These are phyloP conservation scores for Yamadazyma sp. DNA, from an alignment of 805 yeast species.

Conservation along the genomic window DNA sequence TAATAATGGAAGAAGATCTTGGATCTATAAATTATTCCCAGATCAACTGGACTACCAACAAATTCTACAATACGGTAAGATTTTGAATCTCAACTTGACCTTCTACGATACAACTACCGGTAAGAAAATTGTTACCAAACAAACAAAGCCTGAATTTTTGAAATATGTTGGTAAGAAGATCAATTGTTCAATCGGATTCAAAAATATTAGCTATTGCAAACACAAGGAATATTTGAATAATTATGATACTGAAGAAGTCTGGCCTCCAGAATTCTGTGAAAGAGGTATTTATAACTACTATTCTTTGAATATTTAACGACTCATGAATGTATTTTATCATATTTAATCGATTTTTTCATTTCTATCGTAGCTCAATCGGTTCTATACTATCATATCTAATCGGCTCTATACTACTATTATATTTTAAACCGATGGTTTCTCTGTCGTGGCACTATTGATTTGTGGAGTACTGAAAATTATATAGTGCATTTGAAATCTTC, in stretches of 20 bases:
- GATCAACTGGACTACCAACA: slow-evolving; percentile 30
- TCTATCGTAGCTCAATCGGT: no score
- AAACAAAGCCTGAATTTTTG: slow-evolving; percentile 46
- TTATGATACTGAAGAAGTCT: slow-evolving; percentile 28
- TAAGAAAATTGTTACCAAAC: slow-evolving; percentile 48
- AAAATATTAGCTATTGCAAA: slow-evolving; percentile 33
- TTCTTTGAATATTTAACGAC: slow-evolving; percentile 46
- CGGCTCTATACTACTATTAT: no score
- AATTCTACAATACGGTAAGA: slow-evolving; percentile 14
- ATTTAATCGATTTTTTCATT: no score
- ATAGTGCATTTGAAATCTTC: background rate
- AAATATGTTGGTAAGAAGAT: slow-evolving; percentile 53
- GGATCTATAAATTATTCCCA: slow-evolving; percentile 57
- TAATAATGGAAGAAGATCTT: slow-evolving; percentile 73
- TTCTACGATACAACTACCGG: slow-evolving; percentile 66
- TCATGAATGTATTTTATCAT: no score
- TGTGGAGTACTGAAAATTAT: no score
- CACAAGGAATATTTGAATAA: slow-evolving; percentile 30
- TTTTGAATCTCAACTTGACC: slow-evolving; percentile 37
- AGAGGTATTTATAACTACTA: slow-evolving; percentile 59
- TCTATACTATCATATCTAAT: no score
- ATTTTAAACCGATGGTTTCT: no score
- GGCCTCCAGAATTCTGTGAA: slow-evolving; percentile 53
- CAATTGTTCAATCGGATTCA: slow-evolving; percentile 53
- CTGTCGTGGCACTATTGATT: no score